Conservation (phyloP, 2,329 filamentous ascomycete genomes). For the Aureobasidium melanogenum region DNA sequence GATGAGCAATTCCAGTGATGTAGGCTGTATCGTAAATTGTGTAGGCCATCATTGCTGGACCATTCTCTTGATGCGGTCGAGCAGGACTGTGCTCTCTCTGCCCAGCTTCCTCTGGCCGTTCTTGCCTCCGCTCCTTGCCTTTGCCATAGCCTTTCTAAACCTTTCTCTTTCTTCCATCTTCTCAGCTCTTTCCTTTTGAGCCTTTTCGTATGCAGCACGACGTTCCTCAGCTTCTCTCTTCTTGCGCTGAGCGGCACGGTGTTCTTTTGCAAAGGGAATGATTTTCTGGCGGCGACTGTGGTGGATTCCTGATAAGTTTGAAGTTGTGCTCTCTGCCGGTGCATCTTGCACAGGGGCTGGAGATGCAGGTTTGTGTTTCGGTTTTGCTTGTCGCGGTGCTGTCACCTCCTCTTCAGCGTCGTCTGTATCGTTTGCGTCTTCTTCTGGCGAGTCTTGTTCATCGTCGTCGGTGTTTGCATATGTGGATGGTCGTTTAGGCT, state of each 20-base stretch:
- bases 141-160: constrained; percentile 57
- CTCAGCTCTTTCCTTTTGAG: constrained; percentile 47
- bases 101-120: constrained; percentile 73
- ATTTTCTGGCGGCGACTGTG: constrained; percentile 32
- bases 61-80: constrained; percentile 70
- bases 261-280: constrained; percentile 35
- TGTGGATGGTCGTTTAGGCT: constrained; percentile 17
- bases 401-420: background rate
- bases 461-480: constrained; percentile 21
- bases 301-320: constrained; percentile 16
- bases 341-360: background rate
- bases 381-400: background rate
- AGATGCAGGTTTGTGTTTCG: background rate
- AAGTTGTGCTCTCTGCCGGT: background rate
- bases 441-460: background rate
- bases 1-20: too few species aligned
- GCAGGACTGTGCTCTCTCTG: constrained; percentile 65
- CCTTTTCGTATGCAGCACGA: constrained; percentile 51
- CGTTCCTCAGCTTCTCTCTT: constrained; percentile 57
- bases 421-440: background rate
- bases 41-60: constrained; percentile 30
- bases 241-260: constrained; percentile 39
- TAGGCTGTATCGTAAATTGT: too few species aligned
- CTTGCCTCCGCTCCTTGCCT: constrained; percentile 50
- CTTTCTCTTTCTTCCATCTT: constrained; percentile 58